A percentile compares a stretch with the other conserved stretches of the same genome.
Conservation (phyloP, 2,329 filamentous ascomycete species). For the Cladophialophora immunda region DNA sequence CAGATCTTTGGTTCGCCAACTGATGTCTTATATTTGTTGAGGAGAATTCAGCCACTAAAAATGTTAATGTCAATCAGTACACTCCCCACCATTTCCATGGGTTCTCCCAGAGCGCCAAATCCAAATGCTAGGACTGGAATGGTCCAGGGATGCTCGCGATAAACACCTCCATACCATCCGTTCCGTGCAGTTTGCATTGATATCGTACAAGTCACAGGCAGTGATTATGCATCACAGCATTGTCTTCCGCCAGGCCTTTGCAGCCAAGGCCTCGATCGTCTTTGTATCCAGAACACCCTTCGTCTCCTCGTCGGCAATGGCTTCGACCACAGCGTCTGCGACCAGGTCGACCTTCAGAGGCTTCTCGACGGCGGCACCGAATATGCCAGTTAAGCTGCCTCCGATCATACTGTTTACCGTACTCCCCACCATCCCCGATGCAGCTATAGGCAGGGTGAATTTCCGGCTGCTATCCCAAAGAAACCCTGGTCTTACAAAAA, state of each 20-base stretch:
- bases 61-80: neutral
- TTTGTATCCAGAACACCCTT: constrained; percentile 79
- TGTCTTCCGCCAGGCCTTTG: constrained; percentile 83
- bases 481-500: constrained; percentile 87
- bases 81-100: neutral
- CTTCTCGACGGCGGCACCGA: constrained; percentile 85
- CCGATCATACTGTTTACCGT: constrained; percentile 80
- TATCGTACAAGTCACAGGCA: constrained; percentile 19
- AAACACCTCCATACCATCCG: neutral
- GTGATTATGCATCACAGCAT: constrained; percentile 71
- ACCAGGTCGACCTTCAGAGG: constrained; percentile 88
- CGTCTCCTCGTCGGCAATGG: constrained; percentile 75
- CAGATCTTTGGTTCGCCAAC: constrained; percentile 1
- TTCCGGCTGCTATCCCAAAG: constrained; percentile 85
- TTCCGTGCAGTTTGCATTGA: neutral
- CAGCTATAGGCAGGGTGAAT: constrained; percentile 85
- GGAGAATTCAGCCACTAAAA: constrained; percentile 2
- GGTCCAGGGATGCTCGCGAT: neutral
- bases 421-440: constrained; percentile 75
- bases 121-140: neutral
- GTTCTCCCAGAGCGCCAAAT: neutral
- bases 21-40: constrained; percentile 2
- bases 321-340: constrained; percentile 88
- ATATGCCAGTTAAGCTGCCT: constrained; percentile 75
- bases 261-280: constrained; percentile 82